Evolutionary conservation across 352 stramenopile genomes (phyloP), one percentile per base, ranked within the genome.

Genomic region (Thalassiosira ordinaria): DNA sequence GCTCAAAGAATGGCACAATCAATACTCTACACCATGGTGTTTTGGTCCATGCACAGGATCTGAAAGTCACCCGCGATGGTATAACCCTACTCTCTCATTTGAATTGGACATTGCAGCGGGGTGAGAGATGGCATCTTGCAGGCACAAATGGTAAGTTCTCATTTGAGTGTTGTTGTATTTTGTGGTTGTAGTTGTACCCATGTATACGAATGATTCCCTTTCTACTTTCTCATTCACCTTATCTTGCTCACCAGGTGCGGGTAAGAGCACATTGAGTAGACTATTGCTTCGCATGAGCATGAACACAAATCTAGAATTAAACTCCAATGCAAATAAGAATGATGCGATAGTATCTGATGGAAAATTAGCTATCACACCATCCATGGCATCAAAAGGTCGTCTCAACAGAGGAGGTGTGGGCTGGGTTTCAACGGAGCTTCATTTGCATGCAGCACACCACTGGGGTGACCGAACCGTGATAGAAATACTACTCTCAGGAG

Each of bases 351-450:
- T 77, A 26, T 37, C 44, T 18, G 75, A 66, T 56, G 75, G 73
- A 53, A 51, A 7, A 27, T 35, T 76, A 55, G 8, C 27, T 26
- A 59, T 80, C 24, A 82, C 60, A 59, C 29, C 46, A 26, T 51
- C 47, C 2, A 53, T 41, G 20, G 18, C 49, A 24, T 53, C 35
- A 16, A 35, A 46, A 2, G 4, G 26, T 62, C 22, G 51, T 59
- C 16, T 46, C 33, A 53, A 60, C 41, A 63, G 77, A 59, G 70
- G 64, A 46, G 67, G 81, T 37, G 82, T 96, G n/a, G 89, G 94
- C 47, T 93, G 90, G 44, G 92, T 97, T 9, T 97, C 95, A 0
- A 98, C 95, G 0, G 95, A 98, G 71, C 89, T 94, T 22, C 95
- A 98, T 76, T 91, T 98, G 61, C 87, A 94, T 39, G 77, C 96